Evolutionary conservation across 2,329 filamentous ascomycete genomes (phyloP).

Genomic region (Colletotrichum sojae): DNA sequence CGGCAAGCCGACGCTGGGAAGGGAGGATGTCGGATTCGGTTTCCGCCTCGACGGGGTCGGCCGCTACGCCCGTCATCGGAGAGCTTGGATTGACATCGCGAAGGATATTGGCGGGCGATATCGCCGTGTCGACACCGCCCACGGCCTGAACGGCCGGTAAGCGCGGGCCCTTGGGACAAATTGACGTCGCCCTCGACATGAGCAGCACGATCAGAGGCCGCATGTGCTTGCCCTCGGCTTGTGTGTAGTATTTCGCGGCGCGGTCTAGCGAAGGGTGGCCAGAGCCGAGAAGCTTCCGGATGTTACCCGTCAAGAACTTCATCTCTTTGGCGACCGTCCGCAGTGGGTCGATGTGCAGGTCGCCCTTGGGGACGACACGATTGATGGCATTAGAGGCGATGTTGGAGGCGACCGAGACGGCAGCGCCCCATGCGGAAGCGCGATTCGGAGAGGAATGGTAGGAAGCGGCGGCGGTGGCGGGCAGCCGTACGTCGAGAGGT

Average conservation of each 20-base stretch:
- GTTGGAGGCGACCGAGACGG: conserved; percentile 78
- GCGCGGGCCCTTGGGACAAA: conserved; percentile 73
- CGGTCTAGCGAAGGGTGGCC: conserved; percentile 95
- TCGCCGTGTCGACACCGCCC: conserved; percentile 65
- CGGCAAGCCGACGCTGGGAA: conserved; percentile 91
- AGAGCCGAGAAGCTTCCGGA: conserved; percentile 91
- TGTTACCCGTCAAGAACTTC: conserved; percentile 95
- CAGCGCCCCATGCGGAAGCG: conserved; percentile 81
- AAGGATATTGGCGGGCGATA: conserved; percentile 73
- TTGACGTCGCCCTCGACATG: conserved; percentile 94
- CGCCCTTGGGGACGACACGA: conserved; percentile 69
- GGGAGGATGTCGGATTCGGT: conserved; percentile 83
- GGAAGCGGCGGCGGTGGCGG: conserved; percentile 46
- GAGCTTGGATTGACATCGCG: conserved; percentile 83
- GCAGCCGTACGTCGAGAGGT: conserved; percentile 51
- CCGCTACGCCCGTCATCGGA: conserved; percentile 63
- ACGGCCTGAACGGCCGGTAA: conserved; percentile 57
- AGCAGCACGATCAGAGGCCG: conserved; percentile 94
- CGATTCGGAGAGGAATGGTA: conserved; percentile 63
- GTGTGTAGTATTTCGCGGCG: conserved; percentile 98
- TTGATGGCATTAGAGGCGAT: conserved; percentile 78
- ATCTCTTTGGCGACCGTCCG: conserved; percentile 95
- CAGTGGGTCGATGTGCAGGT: conserved; percentile 87
- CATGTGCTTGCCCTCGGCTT: conserved; percentile 96
- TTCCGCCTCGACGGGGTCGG: conserved; percentile 56